phyloP scores from a whole-genome alignment of 2,329 filamentous ascomycete genomes.

The Trichoderma guizhouense region DNA sequence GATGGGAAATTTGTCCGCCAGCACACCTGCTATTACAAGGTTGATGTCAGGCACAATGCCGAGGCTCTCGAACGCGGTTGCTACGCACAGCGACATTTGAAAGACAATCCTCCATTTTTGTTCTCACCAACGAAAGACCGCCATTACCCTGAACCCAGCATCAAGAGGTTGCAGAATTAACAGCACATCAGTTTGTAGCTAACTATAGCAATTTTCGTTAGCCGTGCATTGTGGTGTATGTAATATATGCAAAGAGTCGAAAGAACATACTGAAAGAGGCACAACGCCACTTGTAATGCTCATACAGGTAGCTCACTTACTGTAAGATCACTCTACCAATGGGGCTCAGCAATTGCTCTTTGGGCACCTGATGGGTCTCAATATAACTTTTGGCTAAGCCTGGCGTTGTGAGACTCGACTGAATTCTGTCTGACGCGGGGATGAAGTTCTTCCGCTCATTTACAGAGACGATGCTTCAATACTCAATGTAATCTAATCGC shows the following conservation, averaged over 20 bases:
- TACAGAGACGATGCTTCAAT: neutral
- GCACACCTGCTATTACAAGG: neutral
- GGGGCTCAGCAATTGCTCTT: neutral
- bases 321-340: neutral
- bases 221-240: neutral
- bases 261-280: neutral
- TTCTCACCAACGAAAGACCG: neutral
- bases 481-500: neutral
- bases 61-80: neutral
- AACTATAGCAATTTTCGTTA: neutral
- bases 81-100: neutral
- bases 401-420: neutral
- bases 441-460: neutral
- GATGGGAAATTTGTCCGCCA: neutral
- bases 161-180: neutral
- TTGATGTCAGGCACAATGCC: neutral
- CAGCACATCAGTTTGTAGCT: neutral
- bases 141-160: neutral
- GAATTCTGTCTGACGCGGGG: neutral
- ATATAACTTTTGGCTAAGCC: neutral
- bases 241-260: neutral
- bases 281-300: neutral
- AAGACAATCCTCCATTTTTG: neutral
- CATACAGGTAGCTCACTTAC: neutral
- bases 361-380: neutral